Conservation (phyloP, 2,329 filamentous ascomycete species). For the Arthroderma sp. region DNA sequence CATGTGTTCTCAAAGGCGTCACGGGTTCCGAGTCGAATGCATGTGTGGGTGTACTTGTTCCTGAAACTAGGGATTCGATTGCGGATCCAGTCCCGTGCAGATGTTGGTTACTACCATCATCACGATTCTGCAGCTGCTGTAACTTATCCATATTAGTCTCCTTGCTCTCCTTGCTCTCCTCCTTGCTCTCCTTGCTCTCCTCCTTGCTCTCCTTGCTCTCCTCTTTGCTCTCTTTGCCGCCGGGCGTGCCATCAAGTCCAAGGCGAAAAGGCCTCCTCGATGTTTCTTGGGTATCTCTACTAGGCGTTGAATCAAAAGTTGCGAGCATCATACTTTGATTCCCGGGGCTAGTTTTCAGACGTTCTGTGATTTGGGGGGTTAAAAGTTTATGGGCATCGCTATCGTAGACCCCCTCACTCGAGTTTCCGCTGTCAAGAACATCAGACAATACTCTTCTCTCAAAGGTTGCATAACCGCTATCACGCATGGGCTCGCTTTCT, state of each 20-base stretch:
- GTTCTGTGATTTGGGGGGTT: slow-evolving; percentile 22
- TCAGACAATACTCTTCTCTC: slow-evolving; percentile 13
- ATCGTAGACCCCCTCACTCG: slow-evolving; percentile 31
- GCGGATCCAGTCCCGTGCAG: too few species aligned
- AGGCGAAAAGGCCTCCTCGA: neutral
- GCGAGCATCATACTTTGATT: neutral
- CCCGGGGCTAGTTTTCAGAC: slow-evolving; percentile 10
- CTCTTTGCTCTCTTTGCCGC: neutral
- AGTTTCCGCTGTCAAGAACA: slow-evolving; percentile 23
- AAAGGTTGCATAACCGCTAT: neutral
- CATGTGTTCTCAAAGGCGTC: neutral
- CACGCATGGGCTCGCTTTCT: slow-evolving; percentile 10
- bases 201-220: neutral
- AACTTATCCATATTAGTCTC: neutral
- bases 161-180: neutral
- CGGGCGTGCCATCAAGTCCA: neutral
- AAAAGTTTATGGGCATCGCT: slow-evolving; percentile 32
- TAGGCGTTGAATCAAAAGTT: neutral
- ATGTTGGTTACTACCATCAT: neutral
- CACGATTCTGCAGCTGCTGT: neutral
- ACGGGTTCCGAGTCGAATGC: neutral
- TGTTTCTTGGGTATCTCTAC: neutral
- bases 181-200: neutral
- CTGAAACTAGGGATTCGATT: neutral
- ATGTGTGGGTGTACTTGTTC: neutral